These are phyloP conservation scores for Salvia rosmarinus DNA, from an alignment of 257 asterid species.

Conservation along the genomic window DNA sequence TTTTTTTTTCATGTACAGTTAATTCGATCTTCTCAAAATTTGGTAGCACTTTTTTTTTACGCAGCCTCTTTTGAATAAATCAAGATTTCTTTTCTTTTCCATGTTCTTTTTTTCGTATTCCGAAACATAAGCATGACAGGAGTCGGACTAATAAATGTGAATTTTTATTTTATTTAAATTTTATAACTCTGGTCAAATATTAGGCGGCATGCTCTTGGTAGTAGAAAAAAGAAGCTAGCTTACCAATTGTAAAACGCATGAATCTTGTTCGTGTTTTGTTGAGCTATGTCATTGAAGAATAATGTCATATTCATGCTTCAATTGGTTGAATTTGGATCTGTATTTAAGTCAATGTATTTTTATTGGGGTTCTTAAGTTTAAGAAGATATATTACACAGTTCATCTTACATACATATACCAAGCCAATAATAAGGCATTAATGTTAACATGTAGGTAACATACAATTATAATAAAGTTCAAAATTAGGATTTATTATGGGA, in stretches of 20 bases:
- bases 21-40: background rate
- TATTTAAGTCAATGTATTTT: background rate
- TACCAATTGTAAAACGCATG: background rate
- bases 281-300: background rate
- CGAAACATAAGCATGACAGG: background rate
- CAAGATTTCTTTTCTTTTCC: background rate
- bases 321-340: background rate
- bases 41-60: background rate
- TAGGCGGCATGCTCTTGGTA: conserved; percentile 25
- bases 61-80: background rate
- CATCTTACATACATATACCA: too few species aligned
- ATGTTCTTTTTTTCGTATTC: background rate
- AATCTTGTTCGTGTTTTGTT: background rate
- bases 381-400: background rate
- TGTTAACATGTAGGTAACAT: too few species aligned
- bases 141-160: background rate
- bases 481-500: too few species aligned
- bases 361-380: background rate
- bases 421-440: too few species aligned
- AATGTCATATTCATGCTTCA: background rate
- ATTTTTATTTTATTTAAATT: background rate
- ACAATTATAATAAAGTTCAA: too few species aligned
- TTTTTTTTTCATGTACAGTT: background rate
- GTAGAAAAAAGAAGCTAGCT: background rate
- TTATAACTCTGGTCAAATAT: background rate